phyloP scores from a whole-genome alignment of 805 yeast species.

The Starmerella asiatica region DNA sequence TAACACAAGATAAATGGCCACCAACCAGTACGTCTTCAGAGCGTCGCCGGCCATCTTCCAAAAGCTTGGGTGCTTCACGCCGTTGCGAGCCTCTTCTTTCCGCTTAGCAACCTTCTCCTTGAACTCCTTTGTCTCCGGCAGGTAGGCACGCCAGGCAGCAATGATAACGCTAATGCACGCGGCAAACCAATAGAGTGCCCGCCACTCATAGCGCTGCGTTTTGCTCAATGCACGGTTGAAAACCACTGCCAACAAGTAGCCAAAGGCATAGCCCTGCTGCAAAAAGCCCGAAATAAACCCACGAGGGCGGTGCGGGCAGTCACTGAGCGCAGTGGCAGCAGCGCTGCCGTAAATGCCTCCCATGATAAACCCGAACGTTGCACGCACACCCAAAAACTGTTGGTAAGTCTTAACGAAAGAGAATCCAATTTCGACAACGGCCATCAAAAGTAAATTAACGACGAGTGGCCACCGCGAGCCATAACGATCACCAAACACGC shows the following conservation, averaged over 20 bases:
- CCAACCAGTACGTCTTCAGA: constrained; percentile 44
- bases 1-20: constrained; percentile 42
- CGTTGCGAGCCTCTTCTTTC: constrained; percentile 13
- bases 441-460: constrained; percentile 37
- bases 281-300: constrained; percentile 55
- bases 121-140: constrained; percentile 50
- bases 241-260: constrained; percentile 51
- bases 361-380: constrained; percentile 56
- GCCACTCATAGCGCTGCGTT: constrained; percentile 45
- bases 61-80: constrained; percentile 15
- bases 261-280: constrained; percentile 71
- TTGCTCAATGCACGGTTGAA: constrained; percentile 47
- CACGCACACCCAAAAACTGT: constrained; percentile 49
- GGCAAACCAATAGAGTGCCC: constrained; percentile 60
- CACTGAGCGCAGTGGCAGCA: constrained; percentile 54
- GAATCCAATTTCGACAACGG: constrained; percentile 48
- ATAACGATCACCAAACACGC: constrained; percentile 44
- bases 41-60: constrained; percentile 28
- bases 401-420: constrained; percentile 48
- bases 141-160: constrained; percentile 41
- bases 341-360: constrained; percentile 59
- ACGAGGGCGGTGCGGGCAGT: constrained; percentile 45
- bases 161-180: constrained; percentile 53
- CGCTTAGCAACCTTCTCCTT: constrained; percentile 23
- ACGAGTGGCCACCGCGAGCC: constrained; percentile 62